Percentiles rank a stretch among this genome's conserved stretches.
Evolutionary conservation across 116 monocot genomes (phyloP).

Genomic region (Phalaenopsis hybrid): DNA sequence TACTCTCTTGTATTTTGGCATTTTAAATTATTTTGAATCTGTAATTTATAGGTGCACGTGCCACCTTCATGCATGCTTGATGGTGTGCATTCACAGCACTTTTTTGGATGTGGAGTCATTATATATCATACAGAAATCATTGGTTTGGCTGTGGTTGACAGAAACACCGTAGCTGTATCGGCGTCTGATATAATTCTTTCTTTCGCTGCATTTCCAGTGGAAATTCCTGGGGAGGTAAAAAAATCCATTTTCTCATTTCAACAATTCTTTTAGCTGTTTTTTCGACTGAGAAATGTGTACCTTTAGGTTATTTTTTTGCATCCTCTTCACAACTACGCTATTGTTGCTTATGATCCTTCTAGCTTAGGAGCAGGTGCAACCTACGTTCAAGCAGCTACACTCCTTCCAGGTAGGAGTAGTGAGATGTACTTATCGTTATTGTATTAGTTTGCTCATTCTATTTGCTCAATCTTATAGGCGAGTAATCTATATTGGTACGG

Average conservation of each 20-base stretch:
- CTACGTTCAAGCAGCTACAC: constrained; percentile 72
- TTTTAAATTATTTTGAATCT: no score
- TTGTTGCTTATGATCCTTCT: constrained; percentile 93
- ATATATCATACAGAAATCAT: constrained; percentile 74
- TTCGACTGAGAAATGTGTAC: constrained; percentile 13
- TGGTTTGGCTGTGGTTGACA: constrained; percentile 84
- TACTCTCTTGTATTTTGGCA: background rate
- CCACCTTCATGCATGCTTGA: constrained; percentile 96
- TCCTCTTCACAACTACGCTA: constrained; percentile 94
- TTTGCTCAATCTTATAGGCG: background rate
- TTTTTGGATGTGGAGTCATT: constrained; percentile 86
- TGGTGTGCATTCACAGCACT: constrained; percentile 96
- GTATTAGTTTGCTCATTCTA: background rate
- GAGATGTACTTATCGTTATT: background rate
- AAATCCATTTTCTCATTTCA: constrained; percentile 3
- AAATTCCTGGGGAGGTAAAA: constrained; percentile 91
- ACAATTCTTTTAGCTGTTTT: background rate
- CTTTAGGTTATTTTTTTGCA: constrained; percentile 91
- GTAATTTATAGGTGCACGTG: constrained; percentile 63
- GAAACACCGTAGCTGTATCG: constrained; percentile 81
- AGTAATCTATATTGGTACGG: background rate
- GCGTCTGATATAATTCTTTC: constrained; percentile 89
- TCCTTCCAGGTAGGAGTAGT: constrained; percentile 66
- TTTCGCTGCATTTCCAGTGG: constrained; percentile 93
- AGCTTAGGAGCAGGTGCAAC: constrained; percentile 75